Conservation (phyloP, 2,329 filamentous ascomycete genomes). For the Fusarium staphyleae region DNA sequence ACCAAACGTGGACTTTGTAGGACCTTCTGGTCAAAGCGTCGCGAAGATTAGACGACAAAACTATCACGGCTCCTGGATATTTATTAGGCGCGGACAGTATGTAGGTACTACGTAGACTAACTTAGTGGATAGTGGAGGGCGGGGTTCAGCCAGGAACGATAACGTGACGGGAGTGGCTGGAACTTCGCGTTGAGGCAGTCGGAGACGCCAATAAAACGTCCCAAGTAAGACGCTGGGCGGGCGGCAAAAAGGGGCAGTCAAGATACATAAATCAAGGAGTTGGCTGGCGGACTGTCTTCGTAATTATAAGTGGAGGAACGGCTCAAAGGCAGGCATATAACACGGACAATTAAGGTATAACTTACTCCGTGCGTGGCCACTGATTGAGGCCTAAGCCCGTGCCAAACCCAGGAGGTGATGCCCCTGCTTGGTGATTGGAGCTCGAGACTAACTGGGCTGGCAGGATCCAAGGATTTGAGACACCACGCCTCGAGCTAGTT, state of each 20-base stretch:
- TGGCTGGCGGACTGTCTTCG: conserved; percentile 10
- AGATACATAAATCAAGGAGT: conserved; percentile 15
- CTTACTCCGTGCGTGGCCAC: conserved; percentile 13
- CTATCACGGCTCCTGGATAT: conserved; percentile 36
- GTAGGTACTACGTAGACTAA: too few species aligned
- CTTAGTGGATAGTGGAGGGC: conserved; percentile 29
- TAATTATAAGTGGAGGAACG: conserved; percentile 29
- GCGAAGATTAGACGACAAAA: conserved; percentile 29
- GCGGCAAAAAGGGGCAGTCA: conserved; percentile 25
- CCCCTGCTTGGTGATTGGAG: conserved; percentile 12
- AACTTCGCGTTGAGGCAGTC: conserved; percentile 29
- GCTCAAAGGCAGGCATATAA: conserved; percentile 11
- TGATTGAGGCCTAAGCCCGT: conserved; percentile 25
- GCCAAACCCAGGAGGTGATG: conserved; percentile 26
- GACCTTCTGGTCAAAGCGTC: conserved; percentile 26
- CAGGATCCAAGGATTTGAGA: conserved; percentile 23
- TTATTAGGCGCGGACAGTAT: conserved; percentile 37
- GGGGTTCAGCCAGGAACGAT: conserved; percentile 36
- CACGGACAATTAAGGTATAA: conserved; percentile 33
- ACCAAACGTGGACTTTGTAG: conserved; percentile 15
- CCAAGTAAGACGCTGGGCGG: conserved; percentile 13
- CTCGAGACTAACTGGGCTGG: conserved; percentile 11
- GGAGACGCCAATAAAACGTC: conserved; percentile 21
- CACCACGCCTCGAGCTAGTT: conserved; percentile 28
- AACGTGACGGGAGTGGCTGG: conserved; percentile 43